Conservation (phyloP, 2,329 filamentous ascomycete species). For the Neonectria faginata region DNA sequence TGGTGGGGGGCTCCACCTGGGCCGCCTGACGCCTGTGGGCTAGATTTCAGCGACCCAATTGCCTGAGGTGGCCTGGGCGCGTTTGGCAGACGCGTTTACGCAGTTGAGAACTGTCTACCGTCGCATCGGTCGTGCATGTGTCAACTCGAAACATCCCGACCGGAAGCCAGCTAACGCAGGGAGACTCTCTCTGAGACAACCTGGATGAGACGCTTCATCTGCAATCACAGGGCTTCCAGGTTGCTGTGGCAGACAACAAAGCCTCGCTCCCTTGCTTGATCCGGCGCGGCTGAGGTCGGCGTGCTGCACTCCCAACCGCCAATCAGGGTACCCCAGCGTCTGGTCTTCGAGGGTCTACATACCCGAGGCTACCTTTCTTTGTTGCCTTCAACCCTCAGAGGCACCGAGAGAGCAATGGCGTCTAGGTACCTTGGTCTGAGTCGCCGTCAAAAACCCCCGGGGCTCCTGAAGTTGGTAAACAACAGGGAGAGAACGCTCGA, state of each 20-base stretch:
- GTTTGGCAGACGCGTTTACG: conserved; percentile 34
- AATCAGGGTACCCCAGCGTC: conserved; percentile 3
- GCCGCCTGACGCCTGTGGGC: conserved; percentile 1
- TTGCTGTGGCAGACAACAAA: not conserved
- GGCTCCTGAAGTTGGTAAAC: conserved; percentile 33
- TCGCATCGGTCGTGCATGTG: conserved; percentile 12
- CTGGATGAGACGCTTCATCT: not conserved
- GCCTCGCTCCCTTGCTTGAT: conserved; percentile 1
- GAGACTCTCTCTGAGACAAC: not conserved
- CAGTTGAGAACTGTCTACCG: not conserved
- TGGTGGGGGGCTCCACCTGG: conserved; percentile 8
- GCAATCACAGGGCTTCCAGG: not conserved
- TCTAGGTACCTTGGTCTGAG: conserved; percentile 37
- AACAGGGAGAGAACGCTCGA: conserved; percentile 25
- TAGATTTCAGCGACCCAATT: conserved; percentile 8
- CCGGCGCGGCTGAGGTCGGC: not conserved
- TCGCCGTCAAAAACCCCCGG: conserved; percentile 15
- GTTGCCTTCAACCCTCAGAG: not conserved
- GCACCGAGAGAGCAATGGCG: conserved; percentile 9
- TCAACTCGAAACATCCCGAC: conserved; percentile 6
- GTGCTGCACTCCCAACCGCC: conserved; percentile 1
- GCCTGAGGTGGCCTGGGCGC: conserved; percentile 21
- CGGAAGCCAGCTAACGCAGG: conserved; percentile 7
- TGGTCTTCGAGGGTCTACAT: conserved; percentile 3
- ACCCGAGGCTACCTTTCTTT: not conserved